These are phyloP conservation scores for Brasilioporus rufonigricans DNA, from an alignment of 768 basidiomycete species.

Conservation along the genomic window DNA sequence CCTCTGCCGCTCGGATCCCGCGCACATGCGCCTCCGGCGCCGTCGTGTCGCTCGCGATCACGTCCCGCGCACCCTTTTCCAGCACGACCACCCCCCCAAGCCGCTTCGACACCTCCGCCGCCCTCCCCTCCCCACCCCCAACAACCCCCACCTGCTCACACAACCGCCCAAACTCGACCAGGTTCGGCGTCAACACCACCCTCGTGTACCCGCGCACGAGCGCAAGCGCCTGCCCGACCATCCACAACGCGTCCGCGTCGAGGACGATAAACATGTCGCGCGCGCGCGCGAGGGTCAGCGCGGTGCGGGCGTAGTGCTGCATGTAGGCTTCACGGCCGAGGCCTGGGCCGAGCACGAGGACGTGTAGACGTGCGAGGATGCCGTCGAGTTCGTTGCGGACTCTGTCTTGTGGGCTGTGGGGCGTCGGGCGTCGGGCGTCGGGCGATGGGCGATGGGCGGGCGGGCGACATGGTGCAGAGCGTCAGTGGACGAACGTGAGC, in stretches of 20 bases:
- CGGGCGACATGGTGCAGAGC: not conserved
- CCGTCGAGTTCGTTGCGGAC: slow-evolving; percentile 56
- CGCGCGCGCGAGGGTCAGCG: slow-evolving; percentile 68
- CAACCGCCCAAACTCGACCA: slow-evolving; percentile 87
- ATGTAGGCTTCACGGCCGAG: slow-evolving; percentile 90
- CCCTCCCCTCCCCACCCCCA: slow-evolving; percentile 50
- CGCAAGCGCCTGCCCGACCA: slow-evolving; percentile 71
- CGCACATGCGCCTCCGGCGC: slow-evolving; percentile 50
- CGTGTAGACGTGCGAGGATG: slow-evolving; percentile 84
- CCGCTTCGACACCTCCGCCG: slow-evolving; percentile 64
- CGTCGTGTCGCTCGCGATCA: slow-evolving; percentile 76
- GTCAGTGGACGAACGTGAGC: not conserved
- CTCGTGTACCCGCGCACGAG: slow-evolving; percentile 82
- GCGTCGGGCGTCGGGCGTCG: not conserved
- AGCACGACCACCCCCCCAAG: slow-evolving; percentile 89
- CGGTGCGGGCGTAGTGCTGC: slow-evolving; percentile 76
- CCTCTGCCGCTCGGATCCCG: slow-evolving; percentile 36
- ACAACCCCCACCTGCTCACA: slow-evolving; percentile 68
- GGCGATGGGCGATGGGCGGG: not conserved
- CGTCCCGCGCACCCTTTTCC: slow-evolving; percentile 82
- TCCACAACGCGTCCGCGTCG: slow-evolving; percentile 89
- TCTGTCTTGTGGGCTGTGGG: slow-evolving; percentile 43
- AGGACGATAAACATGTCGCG: slow-evolving; percentile 87
- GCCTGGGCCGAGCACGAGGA: slow-evolving; percentile 91
- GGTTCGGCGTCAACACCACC: slow-evolving; percentile 90